These are phyloP conservation scores for Pleurotus cornucopiae DNA, from an alignment of 768 basidiomycete species.

Conservation along the genomic window DNA sequence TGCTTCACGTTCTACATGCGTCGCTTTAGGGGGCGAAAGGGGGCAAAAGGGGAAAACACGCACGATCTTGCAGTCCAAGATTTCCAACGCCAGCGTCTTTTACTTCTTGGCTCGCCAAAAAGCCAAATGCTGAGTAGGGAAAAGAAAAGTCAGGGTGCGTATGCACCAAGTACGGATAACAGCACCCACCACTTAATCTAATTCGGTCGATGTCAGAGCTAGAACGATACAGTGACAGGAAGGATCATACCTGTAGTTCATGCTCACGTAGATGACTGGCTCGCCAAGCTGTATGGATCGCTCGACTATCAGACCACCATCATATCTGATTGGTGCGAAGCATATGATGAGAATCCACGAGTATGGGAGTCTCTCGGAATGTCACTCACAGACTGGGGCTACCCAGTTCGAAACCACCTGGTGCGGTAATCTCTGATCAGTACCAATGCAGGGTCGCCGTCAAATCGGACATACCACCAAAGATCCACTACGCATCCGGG, in stretches of 20 bases:
- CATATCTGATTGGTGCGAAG: neutral
- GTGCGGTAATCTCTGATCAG: neutral
- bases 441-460: neutral
- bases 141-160: neutral
- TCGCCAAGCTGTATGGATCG: constrained; percentile 2
- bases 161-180: neutral
- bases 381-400: constrained; percentile 13
- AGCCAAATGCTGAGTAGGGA: constrained; percentile 30
- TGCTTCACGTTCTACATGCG: constrained; percentile 40
- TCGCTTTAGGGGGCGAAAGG: constrained; percentile 6
- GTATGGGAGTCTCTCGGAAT: neutral
- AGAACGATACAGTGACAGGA: neutral
- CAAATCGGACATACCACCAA: neutral
- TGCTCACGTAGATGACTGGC: constrained; percentile 4
- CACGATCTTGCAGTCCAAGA: constrained; percentile 57
- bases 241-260: constrained; percentile 6
- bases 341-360: neutral
- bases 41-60: constrained; percentile 15
- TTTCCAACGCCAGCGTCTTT: constrained; percentile 44
- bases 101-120: constrained; percentile 35
- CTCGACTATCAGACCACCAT: constrained; percentile 1
- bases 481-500: constrained; percentile 5
- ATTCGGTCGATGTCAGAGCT: neutral
- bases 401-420: constrained; percentile 18
- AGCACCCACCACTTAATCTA: neutral